phyloP scores from a whole-genome alignment of 495 filamentous ascomycete species.

The Xylaria acuta region DNA sequence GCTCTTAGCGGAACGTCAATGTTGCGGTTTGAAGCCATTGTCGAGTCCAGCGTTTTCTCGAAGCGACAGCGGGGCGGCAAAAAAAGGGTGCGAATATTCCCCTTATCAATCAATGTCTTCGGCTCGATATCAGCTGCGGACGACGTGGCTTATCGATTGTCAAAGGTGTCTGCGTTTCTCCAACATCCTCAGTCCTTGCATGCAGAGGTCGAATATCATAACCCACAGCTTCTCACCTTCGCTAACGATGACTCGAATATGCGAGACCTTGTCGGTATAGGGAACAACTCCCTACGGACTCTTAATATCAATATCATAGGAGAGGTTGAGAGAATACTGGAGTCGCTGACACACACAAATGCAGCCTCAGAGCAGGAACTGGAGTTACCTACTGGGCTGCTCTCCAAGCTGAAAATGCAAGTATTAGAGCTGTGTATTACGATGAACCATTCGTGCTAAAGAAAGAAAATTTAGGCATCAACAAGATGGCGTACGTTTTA shows the following conservation, averaged over 20 bases:
- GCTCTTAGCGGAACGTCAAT: not conserved
- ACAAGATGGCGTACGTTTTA: not conserved
- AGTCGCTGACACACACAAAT: slow-evolving; percentile 10
- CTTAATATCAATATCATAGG: not conserved
- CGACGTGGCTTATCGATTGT: not conserved
- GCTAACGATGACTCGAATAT: not conserved
- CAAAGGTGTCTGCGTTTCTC: slow-evolving; percentile 11
- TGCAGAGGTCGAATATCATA: not conserved
- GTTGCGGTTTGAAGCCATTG: not conserved
- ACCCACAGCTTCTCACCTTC: slow-evolving; percentile 1
- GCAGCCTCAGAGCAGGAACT: not conserved
- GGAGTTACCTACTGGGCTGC: not conserved
- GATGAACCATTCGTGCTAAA: not conserved
- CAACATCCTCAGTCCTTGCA: slow-evolving; percentile 9
- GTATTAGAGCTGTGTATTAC: not conserved
- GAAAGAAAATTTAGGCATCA: not conserved
- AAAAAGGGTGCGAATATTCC: not conserved
- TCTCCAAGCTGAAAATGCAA: not conserved
- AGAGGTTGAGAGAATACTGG: slow-evolving; percentile 12
- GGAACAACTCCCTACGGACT: not conserved
- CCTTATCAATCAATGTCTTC: slow-evolving; percentile 7
- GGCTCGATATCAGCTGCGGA: not conserved
- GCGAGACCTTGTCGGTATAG: slow-evolving; percentile 5
- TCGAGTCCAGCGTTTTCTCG: not conserved
- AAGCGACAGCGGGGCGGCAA: slow-evolving; percentile 2